These are phyloP conservation scores for Lachancea kluyveri DNA, from an alignment of 805 yeast genomes.

Conservation along the genomic window DNA sequence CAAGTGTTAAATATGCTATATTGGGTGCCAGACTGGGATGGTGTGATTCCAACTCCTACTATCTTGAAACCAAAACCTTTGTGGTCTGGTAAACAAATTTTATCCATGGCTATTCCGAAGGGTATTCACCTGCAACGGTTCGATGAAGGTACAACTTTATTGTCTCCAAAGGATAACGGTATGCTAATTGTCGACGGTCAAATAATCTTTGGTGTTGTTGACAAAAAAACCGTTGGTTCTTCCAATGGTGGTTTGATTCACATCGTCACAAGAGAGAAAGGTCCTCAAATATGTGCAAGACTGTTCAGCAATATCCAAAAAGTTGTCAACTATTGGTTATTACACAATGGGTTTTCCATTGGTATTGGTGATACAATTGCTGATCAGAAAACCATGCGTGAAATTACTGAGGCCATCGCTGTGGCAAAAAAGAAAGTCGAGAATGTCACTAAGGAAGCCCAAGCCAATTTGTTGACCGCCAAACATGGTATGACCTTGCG, in stretches of 20 bases:
- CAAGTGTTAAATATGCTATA: conserved; percentile 94
- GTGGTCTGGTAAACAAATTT: conserved; percentile 96
- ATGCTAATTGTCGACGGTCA: conserved; percentile 95
- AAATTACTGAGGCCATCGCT: conserved; percentile 86
- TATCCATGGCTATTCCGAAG: conserved; percentile 88
- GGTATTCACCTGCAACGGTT: conserved; percentile 94
- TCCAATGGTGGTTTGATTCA: conserved; percentile 97
- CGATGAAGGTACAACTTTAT: conserved; percentile 79
- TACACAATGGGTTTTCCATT: conserved; percentile 95
- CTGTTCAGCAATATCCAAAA: conserved; percentile 90
- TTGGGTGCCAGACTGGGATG: conserved; percentile 99
- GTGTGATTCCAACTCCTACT: conserved; percentile 94
- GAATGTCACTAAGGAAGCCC: conserved; percentile 88
- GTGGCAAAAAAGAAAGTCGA: conserved; percentile 93
- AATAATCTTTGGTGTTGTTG: conserved; percentile 95
- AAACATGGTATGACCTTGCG: conserved; percentile 99
- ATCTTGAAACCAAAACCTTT: conserved; percentile 89
- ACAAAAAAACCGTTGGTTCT: conserved; percentile 97
- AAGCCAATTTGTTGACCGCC: conserved; percentile 78
- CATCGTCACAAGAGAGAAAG: conserved; percentile 96
- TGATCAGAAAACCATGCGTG: conserved; percentile 91
- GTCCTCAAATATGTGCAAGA: conserved; percentile 82
- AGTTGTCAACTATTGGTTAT: conserved; percentile 92
- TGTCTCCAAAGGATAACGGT: conserved; percentile 89
- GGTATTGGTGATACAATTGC: conserved; percentile 99